A percentile compares a stretch with the other conserved stretches of the same genome.
Conservation (phyloP, 2,329 filamentous ascomycete genomes). For the Trichophyton benhamiae region DNA sequence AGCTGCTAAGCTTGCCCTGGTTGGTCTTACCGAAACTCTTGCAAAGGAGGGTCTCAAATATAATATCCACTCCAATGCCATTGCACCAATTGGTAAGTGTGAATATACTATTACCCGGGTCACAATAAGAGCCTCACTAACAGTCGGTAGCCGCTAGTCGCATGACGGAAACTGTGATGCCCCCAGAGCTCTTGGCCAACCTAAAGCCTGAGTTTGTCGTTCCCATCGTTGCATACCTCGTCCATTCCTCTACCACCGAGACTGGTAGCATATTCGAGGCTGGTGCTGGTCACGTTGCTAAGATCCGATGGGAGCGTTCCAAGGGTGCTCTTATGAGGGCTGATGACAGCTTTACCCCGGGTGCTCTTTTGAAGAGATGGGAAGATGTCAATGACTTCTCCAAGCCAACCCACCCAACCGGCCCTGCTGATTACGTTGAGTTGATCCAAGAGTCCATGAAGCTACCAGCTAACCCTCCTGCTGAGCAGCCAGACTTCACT, state of each 20-base stretch:
- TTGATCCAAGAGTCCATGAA: constrained; percentile 75
- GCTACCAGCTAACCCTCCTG: constrained; percentile 57
- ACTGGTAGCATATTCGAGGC: constrained; percentile 86
- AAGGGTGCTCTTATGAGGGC: constrained; percentile 80
- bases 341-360: constrained; percentile 76
- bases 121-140: constrained; percentile 3
- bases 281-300: constrained; percentile 82
- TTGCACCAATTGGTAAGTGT: constrained; percentile 61
- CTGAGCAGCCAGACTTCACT: constrained; percentile 65
- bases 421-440: constrained; percentile 75
- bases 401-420: constrained; percentile 66
- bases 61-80: constrained; percentile 90
- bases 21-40: constrained; percentile 94
- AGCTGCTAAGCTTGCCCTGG: constrained; percentile 87
- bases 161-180: constrained; percentile 93
- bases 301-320: constrained; percentile 89
- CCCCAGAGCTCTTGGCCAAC: constrained; percentile 74
- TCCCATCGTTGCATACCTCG: constrained; percentile 76
- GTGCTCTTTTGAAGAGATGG: constrained; percentile 83
- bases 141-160: constrained; percentile 61
- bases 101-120: neutral
- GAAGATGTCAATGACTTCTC: constrained; percentile 77
- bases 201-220: constrained; percentile 92
- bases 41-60: constrained; percentile 97
- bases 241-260: constrained; percentile 70